A percentile compares a stretch with the other conserved stretches of the same genome.
These are phyloP conservation scores for Tetrastigma voinierianum DNA, from an alignment of 164 flowering plant species.

Conservation along the genomic window DNA sequence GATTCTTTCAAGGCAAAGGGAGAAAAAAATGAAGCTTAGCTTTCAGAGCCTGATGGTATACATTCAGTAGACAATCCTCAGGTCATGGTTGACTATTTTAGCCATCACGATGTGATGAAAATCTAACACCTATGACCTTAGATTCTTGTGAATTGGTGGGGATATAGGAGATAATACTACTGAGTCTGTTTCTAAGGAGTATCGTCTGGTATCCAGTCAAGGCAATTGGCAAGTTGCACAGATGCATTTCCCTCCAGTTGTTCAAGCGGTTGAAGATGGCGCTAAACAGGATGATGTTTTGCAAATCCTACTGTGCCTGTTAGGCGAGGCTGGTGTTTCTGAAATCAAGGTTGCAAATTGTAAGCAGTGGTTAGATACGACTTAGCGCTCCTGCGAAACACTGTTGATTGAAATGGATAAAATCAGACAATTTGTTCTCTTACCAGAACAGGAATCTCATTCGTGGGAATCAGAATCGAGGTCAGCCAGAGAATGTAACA, in stretches of 20 bases:
- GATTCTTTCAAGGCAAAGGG: constrained; percentile 8
- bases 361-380: constrained; percentile 8
- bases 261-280: constrained; percentile 14
- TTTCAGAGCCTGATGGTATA: constrained; percentile 22
- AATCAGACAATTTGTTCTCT: constrained; percentile 5
- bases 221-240: constrained; percentile 6
- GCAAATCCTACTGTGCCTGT: constrained; percentile 7
- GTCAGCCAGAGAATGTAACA: constrained; percentile 5
- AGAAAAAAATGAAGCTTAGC: constrained; percentile 16
- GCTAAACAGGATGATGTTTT: constrained; percentile 5
- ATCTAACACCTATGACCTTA: constrained; percentile 3
- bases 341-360: constrained; percentile 4
- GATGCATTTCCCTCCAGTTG: constrained; percentile 10
- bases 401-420: constrained; percentile 3
- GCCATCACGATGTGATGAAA: constrained; percentile 23
- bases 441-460: constrained; percentile 17
- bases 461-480: neutral
- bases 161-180: constrained; percentile 10
- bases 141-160: constrained; percentile 13
- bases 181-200: constrained; percentile 9
- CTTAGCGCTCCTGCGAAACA: constrained; percentile 8
- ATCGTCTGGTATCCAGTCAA: constrained; percentile 5
- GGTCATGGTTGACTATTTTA: constrained; percentile 22
- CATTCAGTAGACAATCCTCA: constrained; percentile 23
- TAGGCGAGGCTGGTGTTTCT: constrained; percentile 13